Evolutionary conservation across 2,329 filamentous ascomycete genomes (phyloP).

Genomic region (Dactylellina sp.): DNA sequence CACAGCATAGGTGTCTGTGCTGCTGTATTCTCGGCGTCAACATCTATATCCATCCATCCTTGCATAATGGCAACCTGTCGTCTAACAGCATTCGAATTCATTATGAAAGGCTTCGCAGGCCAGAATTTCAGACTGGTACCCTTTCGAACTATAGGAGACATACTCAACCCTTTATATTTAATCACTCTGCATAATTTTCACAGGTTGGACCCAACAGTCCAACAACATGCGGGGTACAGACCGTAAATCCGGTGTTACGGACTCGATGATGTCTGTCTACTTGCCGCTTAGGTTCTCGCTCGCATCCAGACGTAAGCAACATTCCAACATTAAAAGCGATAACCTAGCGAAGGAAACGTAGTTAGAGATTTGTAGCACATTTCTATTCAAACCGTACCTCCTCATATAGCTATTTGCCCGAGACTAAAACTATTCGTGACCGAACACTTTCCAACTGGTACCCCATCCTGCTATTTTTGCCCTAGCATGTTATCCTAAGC

Average conservation of each 20-base stretch:
- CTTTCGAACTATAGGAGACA: neutral
- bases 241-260: neutral
- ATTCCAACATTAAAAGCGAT: too few species aligned
- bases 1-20: constrained; percentile 6
- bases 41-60: neutral
- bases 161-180: neutral
- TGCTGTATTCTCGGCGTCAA: neutral
- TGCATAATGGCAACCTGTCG: neutral
- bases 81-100: neutral
- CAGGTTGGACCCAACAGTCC: constrained; percentile 1
- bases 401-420: too few species aligned
- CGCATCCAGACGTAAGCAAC: neutral
- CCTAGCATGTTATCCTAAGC: too few species aligned
- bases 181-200: neutral
- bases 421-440: too few species aligned
- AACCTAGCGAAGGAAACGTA: too few species aligned
- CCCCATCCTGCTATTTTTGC: too few species aligned
- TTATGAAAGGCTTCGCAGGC: too few species aligned
- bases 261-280: neutral
- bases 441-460: too few species aligned
- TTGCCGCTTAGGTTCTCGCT: neutral
- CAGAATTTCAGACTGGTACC: too few species aligned
- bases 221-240: neutral
- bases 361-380: too few species aligned
- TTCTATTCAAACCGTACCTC: too few species aligned